phyloP scores from a whole-genome alignment of 345 rosid species.

The Lepidium aucheri region DNA sequence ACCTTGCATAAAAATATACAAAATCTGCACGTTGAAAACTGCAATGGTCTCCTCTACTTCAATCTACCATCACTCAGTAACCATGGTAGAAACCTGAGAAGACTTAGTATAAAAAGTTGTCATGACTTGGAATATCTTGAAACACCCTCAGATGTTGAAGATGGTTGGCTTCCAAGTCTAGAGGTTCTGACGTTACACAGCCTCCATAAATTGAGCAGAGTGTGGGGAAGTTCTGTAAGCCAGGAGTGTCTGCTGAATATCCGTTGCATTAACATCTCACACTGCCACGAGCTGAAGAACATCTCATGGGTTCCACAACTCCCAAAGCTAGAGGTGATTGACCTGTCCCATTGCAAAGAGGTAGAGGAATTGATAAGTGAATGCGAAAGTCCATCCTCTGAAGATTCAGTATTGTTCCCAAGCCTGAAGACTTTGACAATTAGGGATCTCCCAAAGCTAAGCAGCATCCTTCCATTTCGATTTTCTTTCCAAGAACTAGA shows the following conservation, averaged over 20 bases:
- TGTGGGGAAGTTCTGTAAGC: too few relatives aligned
- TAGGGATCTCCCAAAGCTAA: conserved; percentile 36
- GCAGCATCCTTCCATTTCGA: conserved; percentile 27
- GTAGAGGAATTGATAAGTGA: conserved; percentile 32
- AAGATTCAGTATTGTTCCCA: conserved; percentile 26
- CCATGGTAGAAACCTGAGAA: too few relatives aligned
- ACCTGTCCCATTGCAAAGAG: conserved; percentile 38
- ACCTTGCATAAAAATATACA: conserved; percentile 31
- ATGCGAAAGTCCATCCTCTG: conserved; percentile 1
- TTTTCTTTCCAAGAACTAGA: conserved; percentile 29
- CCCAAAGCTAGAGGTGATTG: conserved; percentile 38
- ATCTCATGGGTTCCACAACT: conserved; percentile 36
- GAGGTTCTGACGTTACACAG: conserved; percentile 44
- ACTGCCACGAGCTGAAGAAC: conserved; percentile 39
- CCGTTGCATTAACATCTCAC: conserved; percentile 38
- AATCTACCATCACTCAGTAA: too few relatives aligned
- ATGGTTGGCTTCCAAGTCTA: conserved; percentile 38
- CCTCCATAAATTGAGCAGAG: conserved; percentile 29
- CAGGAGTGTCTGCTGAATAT: conserved; percentile 35
- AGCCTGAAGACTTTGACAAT: conserved; percentile 33
- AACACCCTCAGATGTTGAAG: too few relatives aligned
- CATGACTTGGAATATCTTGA: too few relatives aligned
- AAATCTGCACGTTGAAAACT: conserved; percentile 34
- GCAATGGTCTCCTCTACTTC: conserved; percentile 25
- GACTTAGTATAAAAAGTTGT: too few relatives aligned